phyloP scores from a whole-genome alignment of 345 rosid species.

The Geranium brycei region DNA sequence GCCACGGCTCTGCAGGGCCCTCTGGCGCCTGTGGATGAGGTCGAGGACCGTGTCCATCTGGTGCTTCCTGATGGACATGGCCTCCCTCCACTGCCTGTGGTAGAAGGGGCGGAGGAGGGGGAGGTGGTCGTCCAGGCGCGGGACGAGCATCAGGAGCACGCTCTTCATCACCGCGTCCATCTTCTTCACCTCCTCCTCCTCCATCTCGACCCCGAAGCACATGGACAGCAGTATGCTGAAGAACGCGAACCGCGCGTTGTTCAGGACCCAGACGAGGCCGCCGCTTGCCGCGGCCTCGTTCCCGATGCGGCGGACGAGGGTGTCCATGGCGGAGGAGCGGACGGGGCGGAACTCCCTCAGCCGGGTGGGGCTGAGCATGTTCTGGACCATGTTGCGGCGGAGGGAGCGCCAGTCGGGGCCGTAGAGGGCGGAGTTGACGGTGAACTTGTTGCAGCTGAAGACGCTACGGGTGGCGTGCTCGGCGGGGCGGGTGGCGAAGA shows the following conservation, averaged over 20 bases:
- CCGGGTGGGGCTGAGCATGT: slow-evolving; percentile 60
- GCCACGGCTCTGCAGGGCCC: slow-evolving; percentile 35
- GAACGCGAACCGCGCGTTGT: slow-evolving; percentile 64
- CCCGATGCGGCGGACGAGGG: slow-evolving; percentile 30
- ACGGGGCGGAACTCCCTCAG: slow-evolving; percentile 43
- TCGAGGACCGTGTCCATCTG: slow-evolving; percentile 47
- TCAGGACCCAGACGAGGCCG: slow-evolving; percentile 50
- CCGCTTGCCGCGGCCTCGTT: slow-evolving; percentile 28
- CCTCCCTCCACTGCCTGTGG: slow-evolving; percentile 48
- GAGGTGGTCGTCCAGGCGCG: slow-evolving; percentile 74
- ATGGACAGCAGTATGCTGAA: slow-evolving; percentile 53
- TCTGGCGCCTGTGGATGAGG: slow-evolving; percentile 41
- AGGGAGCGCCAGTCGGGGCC: slow-evolving; percentile 88
- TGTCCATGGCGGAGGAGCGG: slow-evolving; percentile 59
- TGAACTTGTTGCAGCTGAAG: slow-evolving; percentile 85
- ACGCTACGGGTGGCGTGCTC: slow-evolving; percentile 76
- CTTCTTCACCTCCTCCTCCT: slow-evolving; percentile 42
- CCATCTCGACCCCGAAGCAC: slow-evolving; percentile 80
- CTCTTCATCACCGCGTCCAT: slow-evolving; percentile 58
- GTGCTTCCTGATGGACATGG: slow-evolving; percentile 40
- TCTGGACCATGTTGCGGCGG: slow-evolving; percentile 86
- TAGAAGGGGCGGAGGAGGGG: slow-evolving; percentile 66
- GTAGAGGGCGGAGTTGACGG: slow-evolving; percentile 69
- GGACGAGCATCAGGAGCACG: slow-evolving; percentile 47
- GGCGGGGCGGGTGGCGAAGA: slow-evolving; percentile 53